Percentiles rank a stretch among this genome's conserved stretches.
phyloP scores from a whole-genome alignment of 2,329 filamentous ascomycete species.

The Cladophialophora carrionii region DNA sequence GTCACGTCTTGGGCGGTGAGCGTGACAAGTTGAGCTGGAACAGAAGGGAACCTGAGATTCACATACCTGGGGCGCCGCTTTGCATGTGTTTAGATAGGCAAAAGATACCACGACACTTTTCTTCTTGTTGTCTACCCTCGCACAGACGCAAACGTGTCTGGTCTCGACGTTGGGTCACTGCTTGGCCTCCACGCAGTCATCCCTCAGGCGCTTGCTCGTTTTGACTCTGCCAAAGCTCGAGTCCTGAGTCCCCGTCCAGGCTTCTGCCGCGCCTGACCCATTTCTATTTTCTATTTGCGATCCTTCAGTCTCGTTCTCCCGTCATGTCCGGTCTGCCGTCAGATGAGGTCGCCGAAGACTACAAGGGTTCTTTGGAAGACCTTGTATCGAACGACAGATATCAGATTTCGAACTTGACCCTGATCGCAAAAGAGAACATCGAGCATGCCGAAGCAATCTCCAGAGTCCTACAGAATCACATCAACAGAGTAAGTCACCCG shows the following conservation, averaged over 20 bases:
- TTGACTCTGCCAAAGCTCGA: conserved; percentile 28
- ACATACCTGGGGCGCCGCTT: conserved; percentile 20
- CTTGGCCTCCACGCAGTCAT: conserved; percentile 24
- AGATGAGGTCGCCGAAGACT: conserved; percentile 92
- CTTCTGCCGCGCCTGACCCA: conserved; percentile 19
- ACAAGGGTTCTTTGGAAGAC: conserved; percentile 89
- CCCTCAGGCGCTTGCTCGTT: conserved; percentile 22
- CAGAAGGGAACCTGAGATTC: conserved; percentile 15
- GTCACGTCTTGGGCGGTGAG: conserved; percentile 10
- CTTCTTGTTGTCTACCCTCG: conserved; percentile 34
- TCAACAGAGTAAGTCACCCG: conserved; percentile 73
- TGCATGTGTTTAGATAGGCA: conserved; percentile 36
- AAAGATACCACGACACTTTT: conserved; percentile 39
- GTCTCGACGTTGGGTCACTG: conserved; percentile 17
- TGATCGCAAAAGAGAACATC: conserved; percentile 96
- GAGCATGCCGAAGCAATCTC: conserved; percentile 94
- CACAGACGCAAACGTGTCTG: conserved; percentile 27
- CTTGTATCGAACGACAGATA: conserved; percentile 87
- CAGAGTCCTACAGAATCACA: conserved; percentile 86
- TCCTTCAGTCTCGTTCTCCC: conserved; percentile 42
- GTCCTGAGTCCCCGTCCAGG: conserved; percentile 15
- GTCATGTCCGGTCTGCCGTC: conserved; percentile 67
- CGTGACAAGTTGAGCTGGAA: conserved; percentile 10
- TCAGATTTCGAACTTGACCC: conserved; percentile 95
- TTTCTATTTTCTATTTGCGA: conserved; percentile 25